phyloP scores from a whole-genome alignment of 202 grass and related monocot genomes.

The Digitaria exilis region DNA sequence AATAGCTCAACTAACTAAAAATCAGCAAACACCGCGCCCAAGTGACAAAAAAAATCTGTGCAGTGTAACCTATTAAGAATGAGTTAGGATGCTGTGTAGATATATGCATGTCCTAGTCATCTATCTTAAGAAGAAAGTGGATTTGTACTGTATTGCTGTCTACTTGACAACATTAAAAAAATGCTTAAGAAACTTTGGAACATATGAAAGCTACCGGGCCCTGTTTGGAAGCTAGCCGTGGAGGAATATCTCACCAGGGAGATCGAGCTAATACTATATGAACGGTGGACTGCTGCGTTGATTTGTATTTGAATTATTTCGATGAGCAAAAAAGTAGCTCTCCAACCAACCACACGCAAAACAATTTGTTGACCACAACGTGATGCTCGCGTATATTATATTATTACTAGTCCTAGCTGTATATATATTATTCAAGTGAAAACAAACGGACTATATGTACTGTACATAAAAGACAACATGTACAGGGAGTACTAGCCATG shows the following conservation, averaged over 20 bases:
- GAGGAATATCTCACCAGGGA: conserved; percentile 36
- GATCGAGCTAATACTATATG: conserved; percentile 16
- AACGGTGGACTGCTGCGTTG: conserved; percentile 13
- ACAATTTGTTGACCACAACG: conserved; percentile 31
- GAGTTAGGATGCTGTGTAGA: background rate
- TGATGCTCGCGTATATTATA: conserved; percentile 7
- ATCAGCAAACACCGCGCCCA: background rate
- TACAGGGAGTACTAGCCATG: background rate
- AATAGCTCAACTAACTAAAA: background rate
- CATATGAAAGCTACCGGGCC: conserved; percentile 28
- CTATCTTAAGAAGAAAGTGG: background rate
- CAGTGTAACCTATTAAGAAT: background rate
- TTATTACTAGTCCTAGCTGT: background rate
- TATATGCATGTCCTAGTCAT: conserved; percentile 19
- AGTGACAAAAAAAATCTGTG: background rate
- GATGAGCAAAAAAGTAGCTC: conserved; percentile 15
- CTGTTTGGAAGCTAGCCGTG: conserved; percentile 25
- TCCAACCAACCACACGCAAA: conserved; percentile 24
- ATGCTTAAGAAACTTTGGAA: background rate
- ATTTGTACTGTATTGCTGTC: background rate
- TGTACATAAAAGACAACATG: background rate
- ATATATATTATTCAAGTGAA: background rate
- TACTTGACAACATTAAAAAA: background rate
- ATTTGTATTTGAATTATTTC: conserved; percentile 27
- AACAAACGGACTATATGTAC: background rate